Evolutionary conservation across 2,329 filamentous ascomycete genomes (phyloP), one percentile per base, ranked within the genome.

Genomic region (Alternaria burnsii): DNA sequence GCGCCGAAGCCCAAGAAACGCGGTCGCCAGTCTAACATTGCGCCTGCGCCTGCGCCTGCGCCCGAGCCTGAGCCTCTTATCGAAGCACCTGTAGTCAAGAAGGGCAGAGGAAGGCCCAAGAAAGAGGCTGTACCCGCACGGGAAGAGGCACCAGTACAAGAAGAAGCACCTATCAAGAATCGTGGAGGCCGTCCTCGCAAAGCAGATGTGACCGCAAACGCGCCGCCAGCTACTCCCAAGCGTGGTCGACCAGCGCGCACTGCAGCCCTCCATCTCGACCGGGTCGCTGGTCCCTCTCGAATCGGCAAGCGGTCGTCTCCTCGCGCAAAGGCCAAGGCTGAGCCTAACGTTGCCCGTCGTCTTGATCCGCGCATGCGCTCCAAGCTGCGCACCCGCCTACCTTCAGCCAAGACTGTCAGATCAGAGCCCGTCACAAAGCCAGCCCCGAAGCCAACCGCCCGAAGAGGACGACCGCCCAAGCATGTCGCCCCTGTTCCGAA

Each of bases 321-420:
- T 61, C 28, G 48, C 40, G 26, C 51, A 58, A 66, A 63, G 46
- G 18, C 48, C 40, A 53, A 59, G 44, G 18, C 58, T 30, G 62
- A 52, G 18, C 58, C 60, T 12, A 30, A 30, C 5, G 18, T 58
- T 2, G 52, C 58, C 22, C 56, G 58, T 11, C 70, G 67, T 10
- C 63, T 71, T 40, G 58, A 71, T 34, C 63, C 71, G 3, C 67
- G 63, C 47, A 52, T 66, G 41, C 71, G 66, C 38, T 66, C 71
- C 16, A 67, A 61, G 46, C 62, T 69, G 24, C 72, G 67, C 36
- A 62, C 66, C 11, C 71, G 69, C 18, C 34, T 62, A 14, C 59
- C 63, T 9, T 61, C 71, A 9, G 58, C 63, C 8, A 47, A 68
- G 34, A 43, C 24, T 5, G 40, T 42, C 22, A 44, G 63, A 16